Base-by-base conservation (phyloP, 2,329 filamentous ascomycete genomes). In the Ceratocystis ficicola region DNA sequence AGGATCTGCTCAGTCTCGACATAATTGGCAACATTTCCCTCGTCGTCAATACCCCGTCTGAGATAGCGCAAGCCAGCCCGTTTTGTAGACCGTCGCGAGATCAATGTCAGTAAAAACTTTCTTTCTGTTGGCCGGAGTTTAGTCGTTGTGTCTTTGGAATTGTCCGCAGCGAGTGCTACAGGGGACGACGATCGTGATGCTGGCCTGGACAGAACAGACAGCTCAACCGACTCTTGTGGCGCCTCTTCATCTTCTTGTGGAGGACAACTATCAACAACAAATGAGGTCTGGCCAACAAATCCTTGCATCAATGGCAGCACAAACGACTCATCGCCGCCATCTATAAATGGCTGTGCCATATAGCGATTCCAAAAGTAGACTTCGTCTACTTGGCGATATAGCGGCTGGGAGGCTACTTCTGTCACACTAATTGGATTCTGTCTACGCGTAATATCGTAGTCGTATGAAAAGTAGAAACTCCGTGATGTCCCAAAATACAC, bases 1-100 rank as follows among this genome's bases (percentile, higher is more conserved):
- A 99, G 79, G 8, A 99, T 87, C 74, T 99, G 94, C 73, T 99
- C 94, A 0, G 93, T 96, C 76, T 99, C 94, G 22, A 97, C 93
- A 32, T 81, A 86, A 72, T 99, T 99, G 20, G 94, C 94, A 3
- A 88, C 86, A 71, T 89, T 86, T 0, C 94, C 94, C 67, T 92
- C 85, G 67, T 97, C 91, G 70, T 99, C 91, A 25, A 96, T 84
- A 5, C 94, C 94, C 30, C 94, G 86, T 8, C 94, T 87, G 2
- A 96, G 80, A 75, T 99, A 99, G 65, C 94, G 85, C 32, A 97
- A 77, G 1, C 94, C 94, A 22, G 93, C 91, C 52, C 94, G 83
- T 71, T 93, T 89, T 25, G 87, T 84, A 0, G 91, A 96, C 36
- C 94, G 83, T 64, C 94, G 84, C n/a, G 93, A 97, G 63, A 99